Evolutionary conservation across 495 filamentous ascomycete genomes (phyloP), one percentile per base, ranked within the genome.

Genomic region (Penicillium cataractarum): DNA sequence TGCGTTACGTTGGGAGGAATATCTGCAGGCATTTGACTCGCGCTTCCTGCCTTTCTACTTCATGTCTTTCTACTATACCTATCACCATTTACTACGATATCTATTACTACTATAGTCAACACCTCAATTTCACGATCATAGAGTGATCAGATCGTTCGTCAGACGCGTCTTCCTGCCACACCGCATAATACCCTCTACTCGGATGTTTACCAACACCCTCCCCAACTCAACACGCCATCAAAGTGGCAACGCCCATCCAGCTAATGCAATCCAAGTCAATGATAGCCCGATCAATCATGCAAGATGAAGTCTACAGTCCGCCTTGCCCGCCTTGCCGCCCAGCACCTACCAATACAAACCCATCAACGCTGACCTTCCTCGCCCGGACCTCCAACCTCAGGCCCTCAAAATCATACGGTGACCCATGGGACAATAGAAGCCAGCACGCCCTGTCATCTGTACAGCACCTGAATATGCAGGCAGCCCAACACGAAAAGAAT

Each of bases 71-170:
- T 44, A 29, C 27, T 48, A 56, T 13, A 46, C 8, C 21, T 22
- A 12, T 21, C 13, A 17, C 35, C 3, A 17, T 17, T 9, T 40
- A 40, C 37, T 29, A 24, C 29, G 3, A 31, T 31, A 31, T 7
- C 7, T 7, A 31, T n/a, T 26, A 48, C 42, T 26, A 26, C 12
- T 24, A 48, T 26, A 48, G 44, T 15, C 44, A 50, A 50, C 1
- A 22, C 39, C 29, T 39, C 40, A 57, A 46, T 57, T 26, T 57
- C 27, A 40, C 13, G 39, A 40, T 40, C 58, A 26, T 13, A 31
- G 53, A 56, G 58, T 32, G 21, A 50, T 29, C 46, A 35, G 31
- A 5, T 22, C 31, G 6, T 59, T 37, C 4, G 8, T 32, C 39
- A 44, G 15, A 40, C 46, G 19, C 24, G 10, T 33, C 39, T 19